Evolutionary conservation across 192 early-diverging fungal species (phyloP), one percentile per base, ranked within the genome.

Genomic region (Rhizoclosmatium sp.): DNA sequence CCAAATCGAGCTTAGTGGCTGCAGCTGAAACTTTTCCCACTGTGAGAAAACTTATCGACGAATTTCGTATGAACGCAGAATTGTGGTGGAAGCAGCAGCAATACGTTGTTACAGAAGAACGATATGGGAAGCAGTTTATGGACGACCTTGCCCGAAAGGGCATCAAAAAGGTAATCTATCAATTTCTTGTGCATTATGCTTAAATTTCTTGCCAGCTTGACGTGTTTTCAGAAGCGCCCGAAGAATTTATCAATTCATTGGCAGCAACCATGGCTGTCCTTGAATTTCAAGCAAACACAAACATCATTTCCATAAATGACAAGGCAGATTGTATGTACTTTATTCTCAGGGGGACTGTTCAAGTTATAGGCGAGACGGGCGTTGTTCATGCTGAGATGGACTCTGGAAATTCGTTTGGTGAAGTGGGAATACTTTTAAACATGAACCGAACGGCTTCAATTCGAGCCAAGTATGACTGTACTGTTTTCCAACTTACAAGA

Each of bases 371-470:
- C 23, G 60, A 31, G 45, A 62, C 60, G 7, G 72, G 69, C 3
- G 39, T 47, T 16, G 79, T 87, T 3, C 86, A 85, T 67, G 85
- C 86, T 5, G 86, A 87, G 64, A 74, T 87, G 60, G 47, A 54
- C 4, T 59, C 74, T 12, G 86, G 85, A 12, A 23, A 73, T 2
- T 87, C 86, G 64, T 89, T 89, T 78, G 88, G 88, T 3, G 88
- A 89, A 68, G 79, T 87, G 40, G 88, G 86, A 41, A 49, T 89
- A 49, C 54, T 87, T 59, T 61, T 83, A 51, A 83, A 85, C 47
- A 82, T 87, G 40, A 79, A 82, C 45, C 78, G 86, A 65, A 87
- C 85, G n/a, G 84, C 86, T 4, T 59, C 58, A 39, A 84, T 87
- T 62, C 19, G 75, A 54, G 83, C 85, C 23, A 85, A 87, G 75